Base-by-base conservation (phyloP, 345 rosid species). In the Rhizophora mangle region DNA sequence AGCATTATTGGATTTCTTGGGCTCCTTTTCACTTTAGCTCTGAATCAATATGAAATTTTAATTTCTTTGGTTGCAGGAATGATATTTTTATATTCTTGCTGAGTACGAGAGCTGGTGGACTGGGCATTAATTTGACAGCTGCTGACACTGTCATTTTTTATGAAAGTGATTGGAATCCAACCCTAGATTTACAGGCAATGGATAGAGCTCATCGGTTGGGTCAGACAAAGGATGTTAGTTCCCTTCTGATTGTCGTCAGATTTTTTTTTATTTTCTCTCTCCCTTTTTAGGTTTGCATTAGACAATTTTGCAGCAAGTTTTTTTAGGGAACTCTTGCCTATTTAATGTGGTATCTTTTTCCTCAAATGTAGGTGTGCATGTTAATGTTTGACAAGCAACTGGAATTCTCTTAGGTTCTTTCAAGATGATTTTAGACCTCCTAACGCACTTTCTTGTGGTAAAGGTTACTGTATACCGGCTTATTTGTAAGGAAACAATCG, bases 151-250 rank as follows among this genome's bases (percentile, higher is more conserved):
- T 96, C 73, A 96, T 96, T 57, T 96, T 96, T 79, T 96, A 96
- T 74, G 99, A 96, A 83, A 96, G 97, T 77, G 99, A 96, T 75
- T 96, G 99, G 99, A 96, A 96, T 77, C 99, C 99, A 58, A 96
- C 99, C 56, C 82, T 96, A 82, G 99, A 96, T 85, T 85, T 96
- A 70, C 99, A 96, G 78, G 99, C 99, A 74, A 96, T 96, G 99
- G 99, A 96, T 81, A 85, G 99, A 79, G 99, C 99, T 76, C 99
- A 96, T 68, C 90, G 99, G 65, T 83, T 96, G 79, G 99, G 99
- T 71, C 99, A 96, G 87, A 96, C 99, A 36, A 96, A 88, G 79
- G 98, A 96, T 89, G 99, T 96, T 64, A 86, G 97, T 86, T 80
- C 66, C 71, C 70, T 56, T 63, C 31, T 68, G 65, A 49, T 61